Evolutionary conservation across 371 early-diverging fungal genomes (phyloP).

Genomic region (Apophysomyces trapeziformis): DNA sequence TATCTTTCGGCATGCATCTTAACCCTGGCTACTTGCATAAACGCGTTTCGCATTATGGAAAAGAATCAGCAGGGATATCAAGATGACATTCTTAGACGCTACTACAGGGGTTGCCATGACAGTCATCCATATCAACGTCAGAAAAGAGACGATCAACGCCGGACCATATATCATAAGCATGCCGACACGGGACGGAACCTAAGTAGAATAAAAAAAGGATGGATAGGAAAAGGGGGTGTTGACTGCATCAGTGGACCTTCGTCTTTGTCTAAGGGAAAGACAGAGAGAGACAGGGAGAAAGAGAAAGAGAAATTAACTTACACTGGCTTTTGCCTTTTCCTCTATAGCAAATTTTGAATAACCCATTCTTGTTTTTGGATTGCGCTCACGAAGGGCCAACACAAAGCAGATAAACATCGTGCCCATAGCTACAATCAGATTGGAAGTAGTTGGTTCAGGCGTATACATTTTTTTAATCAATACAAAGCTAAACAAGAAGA

Average conservation of each 20-base stretch:
- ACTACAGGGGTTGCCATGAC: neutral
- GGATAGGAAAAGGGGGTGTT: too few relatives aligned
- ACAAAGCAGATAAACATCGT: neutral
- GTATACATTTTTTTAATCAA: slow-evolving; percentile 19
- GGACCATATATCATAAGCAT: slow-evolving; percentile 47
- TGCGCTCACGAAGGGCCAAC: slow-evolving; percentile 24
- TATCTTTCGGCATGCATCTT: neutral
- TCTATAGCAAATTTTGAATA: slow-evolving; percentile 44
- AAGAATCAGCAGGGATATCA: slow-evolving; percentile 15
- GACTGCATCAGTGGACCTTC: neutral
- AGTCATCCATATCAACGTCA: neutral
- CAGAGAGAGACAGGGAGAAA: too few relatives aligned
- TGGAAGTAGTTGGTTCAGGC: slow-evolving; percentile 16
- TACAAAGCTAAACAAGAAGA: too few relatives aligned
- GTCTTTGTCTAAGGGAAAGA: neutral
- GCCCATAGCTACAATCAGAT: slow-evolving; percentile 4
- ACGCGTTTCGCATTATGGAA: slow-evolving; percentile 42
- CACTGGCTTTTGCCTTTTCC: neutral
- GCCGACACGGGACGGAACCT: slow-evolving; percentile 38
- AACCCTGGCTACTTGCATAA: slow-evolving; percentile 26
- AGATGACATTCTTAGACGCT: neutral
- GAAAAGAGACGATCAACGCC: slow-evolving; percentile 15
- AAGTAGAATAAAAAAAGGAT: neutral
- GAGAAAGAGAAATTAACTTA: neutral
- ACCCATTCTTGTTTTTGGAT: slow-evolving; percentile 30